Evolutionary conservation across 768 basidiomycete species (phyloP), one percentile per base, ranked within the genome.

Genomic region (Lepiota brunneoincarnata): DNA sequence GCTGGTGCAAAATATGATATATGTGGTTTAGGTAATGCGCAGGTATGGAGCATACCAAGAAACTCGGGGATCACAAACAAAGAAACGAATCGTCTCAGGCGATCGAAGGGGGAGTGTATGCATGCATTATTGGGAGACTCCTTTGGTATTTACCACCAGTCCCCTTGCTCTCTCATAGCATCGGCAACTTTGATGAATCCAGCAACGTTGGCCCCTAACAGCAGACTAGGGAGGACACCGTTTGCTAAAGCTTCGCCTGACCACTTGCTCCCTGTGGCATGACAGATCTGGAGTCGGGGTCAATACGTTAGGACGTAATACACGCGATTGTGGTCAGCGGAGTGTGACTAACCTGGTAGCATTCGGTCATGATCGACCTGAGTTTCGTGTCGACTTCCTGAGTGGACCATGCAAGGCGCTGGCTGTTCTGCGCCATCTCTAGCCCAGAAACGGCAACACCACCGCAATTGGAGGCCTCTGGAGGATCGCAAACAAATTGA

Each of bases 401-500:
- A 52, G 75, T 72, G 2, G 80, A 70, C 87, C 87, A 89, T 40
- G 77, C 74, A 42, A 83, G 76, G 34, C 82, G 74, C 64, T 82
- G 78, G 63, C 83, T 85, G 76, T 90, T 89, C 72, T 89, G 87
- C 2, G 84, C 82, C 86, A 89, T 88, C 75, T 89, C 88, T 58
- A 89, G 81, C 59, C 85, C 86, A 7, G 84, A 87, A 20, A 87
- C 86, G 37, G 86, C 86, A 51, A 90, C 88, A 71, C 88, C 88
- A 68, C 88, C 88, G 60, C 78, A 80, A 72, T 86, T 84, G 66
- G 77, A 75, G 5, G 78, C 77, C 71, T 79, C 72, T 74, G 60
- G 1, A 21, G 52, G 26, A 42, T 49, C 31, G 11, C 26, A 28
- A 39, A 11, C 24, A 14, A 12, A 23, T 61, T 41, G 58, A 45